phyloP scores from a whole-genome alignment of 2,329 filamentous ascomycete species.

The Botrytis squamosa region DNA sequence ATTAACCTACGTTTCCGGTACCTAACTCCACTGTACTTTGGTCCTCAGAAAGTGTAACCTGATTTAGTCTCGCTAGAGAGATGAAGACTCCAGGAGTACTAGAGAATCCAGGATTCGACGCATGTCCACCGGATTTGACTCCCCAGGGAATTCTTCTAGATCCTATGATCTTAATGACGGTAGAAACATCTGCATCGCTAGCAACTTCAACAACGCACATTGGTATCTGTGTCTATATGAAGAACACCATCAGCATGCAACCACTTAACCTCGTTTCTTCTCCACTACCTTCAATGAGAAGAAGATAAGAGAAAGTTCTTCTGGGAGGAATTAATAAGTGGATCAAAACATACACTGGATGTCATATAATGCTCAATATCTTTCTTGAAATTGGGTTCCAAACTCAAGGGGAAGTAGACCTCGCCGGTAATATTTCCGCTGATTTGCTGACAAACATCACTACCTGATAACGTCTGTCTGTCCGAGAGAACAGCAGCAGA shows the following conservation, averaged over 20 bases:
- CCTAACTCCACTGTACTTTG: conserved; percentile 27
- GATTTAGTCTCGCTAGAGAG: conserved; percentile 21
- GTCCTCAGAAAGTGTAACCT: conserved; percentile 23
- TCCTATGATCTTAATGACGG: conserved; percentile 32
- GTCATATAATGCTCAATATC: conserved; percentile 36
- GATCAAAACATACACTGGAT: conserved; percentile 28
- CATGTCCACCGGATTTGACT: conserved; percentile 44
- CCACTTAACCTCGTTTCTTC: background rate
- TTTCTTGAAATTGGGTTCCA: conserved; percentile 18
- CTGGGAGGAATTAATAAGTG: background rate
- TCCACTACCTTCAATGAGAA: background rate
- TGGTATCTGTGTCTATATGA: conserved; percentile 26
- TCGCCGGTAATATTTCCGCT: background rate
- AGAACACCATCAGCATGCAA: background rate
- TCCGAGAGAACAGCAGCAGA: background rate
- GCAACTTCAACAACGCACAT: conserved; percentile 36
- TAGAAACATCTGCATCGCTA: conserved; percentile 32
- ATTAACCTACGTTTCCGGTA: conserved; percentile 27
- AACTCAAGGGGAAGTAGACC: background rate
- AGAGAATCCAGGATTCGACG: conserved; percentile 28
- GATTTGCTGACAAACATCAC: conserved; percentile 19
- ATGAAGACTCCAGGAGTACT: conserved; percentile 33
- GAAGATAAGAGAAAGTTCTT: background rate
- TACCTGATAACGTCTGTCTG: background rate
- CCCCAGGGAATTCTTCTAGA: conserved; percentile 38